Conservation (phyloP, 2,329 filamentous ascomycete species). For the Trichoderma citrinoviride region DNA sequence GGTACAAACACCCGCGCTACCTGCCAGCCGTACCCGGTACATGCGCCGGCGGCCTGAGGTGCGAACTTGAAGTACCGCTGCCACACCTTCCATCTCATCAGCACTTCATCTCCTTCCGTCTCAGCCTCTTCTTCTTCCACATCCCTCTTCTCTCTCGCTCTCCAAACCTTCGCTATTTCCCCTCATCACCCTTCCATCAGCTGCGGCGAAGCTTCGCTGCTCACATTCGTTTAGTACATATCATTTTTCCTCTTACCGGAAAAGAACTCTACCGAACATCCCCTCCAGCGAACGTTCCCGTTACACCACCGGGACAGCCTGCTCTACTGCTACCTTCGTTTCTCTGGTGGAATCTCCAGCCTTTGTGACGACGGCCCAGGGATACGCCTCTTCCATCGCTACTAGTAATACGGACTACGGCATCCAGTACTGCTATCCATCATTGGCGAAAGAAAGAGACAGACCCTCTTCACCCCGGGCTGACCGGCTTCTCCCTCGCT, state of each 20-base stretch:
- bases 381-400: slow-evolving; percentile 3
- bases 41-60: background rate
- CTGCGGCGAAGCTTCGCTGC: slow-evolving; percentile 17
- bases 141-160: background rate
- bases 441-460: background rate
- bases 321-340: slow-evolving; percentile 12
- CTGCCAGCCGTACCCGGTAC: background rate
- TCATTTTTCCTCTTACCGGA: background rate
- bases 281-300: background rate
- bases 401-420: background rate
- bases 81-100: slow-evolving; percentile 14
- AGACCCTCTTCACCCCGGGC: background rate
- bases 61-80: background rate
- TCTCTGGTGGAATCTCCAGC: slow-evolving; percentile 7
- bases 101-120: slow-evolving; percentile 16
- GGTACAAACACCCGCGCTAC: background rate
- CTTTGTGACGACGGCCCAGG: background rate
- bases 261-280: background rate
- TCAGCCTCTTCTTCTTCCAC: slow-evolving; percentile 10
- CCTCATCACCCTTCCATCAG: background rate
- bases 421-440: slow-evolving; percentile 9
- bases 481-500: slow-evolving; percentile 9
- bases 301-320: slow-evolving; percentile 3
- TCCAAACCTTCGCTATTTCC: slow-evolving; percentile 1
- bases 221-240: slow-evolving; percentile 20